Conservation (phyloP, 306 rosid genomes). For the Erythrophleum fordii region DNA sequence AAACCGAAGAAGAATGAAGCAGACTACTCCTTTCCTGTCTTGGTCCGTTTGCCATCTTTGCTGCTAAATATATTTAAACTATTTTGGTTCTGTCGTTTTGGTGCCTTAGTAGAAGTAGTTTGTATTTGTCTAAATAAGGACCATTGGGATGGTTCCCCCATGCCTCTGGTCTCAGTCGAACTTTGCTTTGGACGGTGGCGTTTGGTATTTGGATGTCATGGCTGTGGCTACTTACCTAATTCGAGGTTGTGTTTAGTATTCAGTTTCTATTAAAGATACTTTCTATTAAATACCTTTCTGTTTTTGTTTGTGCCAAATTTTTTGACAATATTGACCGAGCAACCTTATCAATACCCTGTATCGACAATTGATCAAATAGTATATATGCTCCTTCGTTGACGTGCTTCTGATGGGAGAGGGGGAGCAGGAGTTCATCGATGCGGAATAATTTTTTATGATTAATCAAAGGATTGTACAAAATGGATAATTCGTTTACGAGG, state of each 20-base stretch:
- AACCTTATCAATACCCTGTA: too few relatives aligned
- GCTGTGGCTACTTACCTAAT: too few relatives aligned
- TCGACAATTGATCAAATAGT: too few relatives aligned
- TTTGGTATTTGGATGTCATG: not conserved
- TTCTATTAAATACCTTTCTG: too few relatives aligned
- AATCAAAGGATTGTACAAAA: too few relatives aligned
- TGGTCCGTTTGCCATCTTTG: not conserved
- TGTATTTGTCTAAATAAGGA: not conserved
- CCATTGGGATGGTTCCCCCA: not conserved
- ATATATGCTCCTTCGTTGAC: too few relatives aligned
- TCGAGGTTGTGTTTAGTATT: too few relatives aligned
- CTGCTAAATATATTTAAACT: not conserved
- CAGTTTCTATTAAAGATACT: not conserved
- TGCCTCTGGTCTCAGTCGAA: not conserved
- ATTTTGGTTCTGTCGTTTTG: not conserved
- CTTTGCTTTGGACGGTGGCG: not conserved
- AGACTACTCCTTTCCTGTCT: not conserved
- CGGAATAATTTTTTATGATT: too few relatives aligned
- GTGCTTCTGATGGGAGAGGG: too few relatives aligned
- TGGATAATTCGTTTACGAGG: too few relatives aligned
- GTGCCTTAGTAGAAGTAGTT: not conserved
- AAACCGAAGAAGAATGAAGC: constrained; percentile 60
- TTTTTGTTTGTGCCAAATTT: not conserved
- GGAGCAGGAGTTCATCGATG: too few relatives aligned
- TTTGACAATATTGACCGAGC: too few relatives aligned